phyloP scores from a whole-genome alignment of 2,329 filamentous ascomycete genomes.

The Talaromyces rugulosus region DNA sequence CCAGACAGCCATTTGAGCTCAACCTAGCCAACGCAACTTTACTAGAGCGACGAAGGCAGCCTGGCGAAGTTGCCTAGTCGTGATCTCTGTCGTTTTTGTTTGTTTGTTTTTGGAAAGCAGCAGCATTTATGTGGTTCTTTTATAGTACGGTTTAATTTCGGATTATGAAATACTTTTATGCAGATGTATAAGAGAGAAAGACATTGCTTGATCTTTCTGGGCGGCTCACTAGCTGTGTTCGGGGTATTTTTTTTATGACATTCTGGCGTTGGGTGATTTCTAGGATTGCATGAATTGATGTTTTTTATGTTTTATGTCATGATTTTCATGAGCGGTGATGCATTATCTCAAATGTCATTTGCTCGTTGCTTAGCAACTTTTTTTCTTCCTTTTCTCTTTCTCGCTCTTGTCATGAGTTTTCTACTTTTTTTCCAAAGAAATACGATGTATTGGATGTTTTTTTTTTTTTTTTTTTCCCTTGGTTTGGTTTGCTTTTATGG shows the following conservation, averaged over 20 bases:
- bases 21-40: constrained; percentile 87
- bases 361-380: too few species aligned
- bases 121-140: too few species aligned
- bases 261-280: background rate
- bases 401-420: too few species aligned
- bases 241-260: too few species aligned
- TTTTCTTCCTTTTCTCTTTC: background rate
- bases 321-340: background rate
- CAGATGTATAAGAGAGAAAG: background rate
- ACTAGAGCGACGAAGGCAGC: constrained; percentile 60
- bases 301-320: background rate
- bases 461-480: too few species aligned
- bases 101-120: background rate
- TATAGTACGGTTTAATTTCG: background rate
- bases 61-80: constrained; percentile 14
- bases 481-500: background rate
- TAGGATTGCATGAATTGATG: background rate
- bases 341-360: background rate
- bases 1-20: constrained; percentile 84
- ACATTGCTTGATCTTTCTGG: background rate
- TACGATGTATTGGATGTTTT: background rate
- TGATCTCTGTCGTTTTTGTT: background rate
- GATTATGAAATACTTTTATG: background rate
- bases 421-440: background rate
- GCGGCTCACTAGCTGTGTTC: too few species aligned